A percentile compares a stretch with the other conserved stretches of the same genome.
These are phyloP conservation scores for Apiospora malaysiana DNA, from an alignment of 2,329 filamentous ascomycete genomes.

Conservation along the genomic window DNA sequence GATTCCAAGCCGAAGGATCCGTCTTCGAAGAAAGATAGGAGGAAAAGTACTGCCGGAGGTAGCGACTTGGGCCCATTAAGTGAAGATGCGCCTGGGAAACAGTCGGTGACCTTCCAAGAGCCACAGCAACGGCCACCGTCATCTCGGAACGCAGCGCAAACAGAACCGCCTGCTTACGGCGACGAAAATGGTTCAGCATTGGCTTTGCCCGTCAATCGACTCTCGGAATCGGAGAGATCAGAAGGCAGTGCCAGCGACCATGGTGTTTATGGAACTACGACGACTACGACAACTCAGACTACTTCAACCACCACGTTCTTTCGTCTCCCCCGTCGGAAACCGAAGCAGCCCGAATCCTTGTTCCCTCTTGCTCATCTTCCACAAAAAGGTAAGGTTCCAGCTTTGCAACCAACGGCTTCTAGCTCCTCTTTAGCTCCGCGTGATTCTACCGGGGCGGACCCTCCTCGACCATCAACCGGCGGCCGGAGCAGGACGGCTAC, in stretches of 20 bases:
- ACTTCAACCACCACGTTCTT: conserved; percentile 77
- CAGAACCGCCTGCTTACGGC: conserved; percentile 61
- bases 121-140: conserved; percentile 43
- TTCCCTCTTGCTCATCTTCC: conserved; percentile 90
- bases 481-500: conserved; percentile 38
- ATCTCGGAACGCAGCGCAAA: conserved; percentile 34
- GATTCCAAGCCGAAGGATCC: neutral
- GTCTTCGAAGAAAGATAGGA: conserved; percentile 47
- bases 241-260: conserved; percentile 80
- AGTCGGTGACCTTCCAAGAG: conserved; percentile 67
- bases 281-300: conserved; percentile 67
- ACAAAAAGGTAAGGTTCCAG: conserved; percentile 63
- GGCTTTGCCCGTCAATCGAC: conserved; percentile 66
- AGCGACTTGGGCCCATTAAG: neutral
- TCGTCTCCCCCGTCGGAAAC: conserved; percentile 76
- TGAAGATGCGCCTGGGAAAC: conserved; percentile 35
- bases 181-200: conserved; percentile 67
- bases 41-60: conserved; percentile 34
- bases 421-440: conserved; percentile 52
- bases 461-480: conserved; percentile 36
- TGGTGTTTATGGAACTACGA: conserved; percentile 58
- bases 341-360: conserved; percentile 74
- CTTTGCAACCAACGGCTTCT: conserved; percentile 42
- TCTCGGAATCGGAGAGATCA: conserved; percentile 89
- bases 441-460: conserved; percentile 41